Base-by-base conservation (phyloP, 352 stramenopile species). In the Globisporangium cylindrosporum region DNA sequence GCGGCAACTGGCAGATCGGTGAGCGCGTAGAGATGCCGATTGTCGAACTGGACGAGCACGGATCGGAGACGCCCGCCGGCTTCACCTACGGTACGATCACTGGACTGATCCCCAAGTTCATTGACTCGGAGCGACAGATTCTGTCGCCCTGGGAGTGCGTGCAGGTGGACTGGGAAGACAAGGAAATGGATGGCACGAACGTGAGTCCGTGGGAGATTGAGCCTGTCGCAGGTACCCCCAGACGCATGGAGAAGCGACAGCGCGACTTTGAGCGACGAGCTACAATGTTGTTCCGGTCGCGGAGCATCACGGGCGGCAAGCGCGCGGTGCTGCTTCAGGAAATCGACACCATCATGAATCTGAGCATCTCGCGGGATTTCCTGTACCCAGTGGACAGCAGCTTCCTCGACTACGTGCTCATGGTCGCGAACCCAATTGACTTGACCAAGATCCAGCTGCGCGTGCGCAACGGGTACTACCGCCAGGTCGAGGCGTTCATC, bases 171-270 rank as follows among this genome's bases (percentile, higher is more conserved):
- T 94, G 81, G 81, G 86, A 94, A 46, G 84, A 88, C 62, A 67
- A 70, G 14, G 87, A 94, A 1, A 78, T 92, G 38, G 86, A 90
- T 34, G 82, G 75, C 8, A 92, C 81, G 56, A 70, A 59, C 20
- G 86, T 96, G 38, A 88, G 82, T 70, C 88, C 88, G 3, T 96
- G 88, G 88, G 88, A 96, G 64, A 67, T 96, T 20, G 87, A 94
- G 68, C 71, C 83, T 7, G 59, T 67, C n/a, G 77, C 74, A 15
- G 70, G 64, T 14, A 53, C 63, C 15, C 64, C 79, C 7, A 64
- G 77, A n/a, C 73, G 74, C 1, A 64, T 62, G 24, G 71, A 77
- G 36, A 93, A 94, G 56, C 75, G 73, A 22, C 62, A 74, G 34
- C 67, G 75, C 12, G 81, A 86, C 56, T 53, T 76, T 57, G 59